A percentile compares a stretch with the other conserved stretches of the same genome.
Evolutionary conservation across 768 basidiomycete genomes (phyloP).

Genomic region (Lentinula raphanica): DNA sequence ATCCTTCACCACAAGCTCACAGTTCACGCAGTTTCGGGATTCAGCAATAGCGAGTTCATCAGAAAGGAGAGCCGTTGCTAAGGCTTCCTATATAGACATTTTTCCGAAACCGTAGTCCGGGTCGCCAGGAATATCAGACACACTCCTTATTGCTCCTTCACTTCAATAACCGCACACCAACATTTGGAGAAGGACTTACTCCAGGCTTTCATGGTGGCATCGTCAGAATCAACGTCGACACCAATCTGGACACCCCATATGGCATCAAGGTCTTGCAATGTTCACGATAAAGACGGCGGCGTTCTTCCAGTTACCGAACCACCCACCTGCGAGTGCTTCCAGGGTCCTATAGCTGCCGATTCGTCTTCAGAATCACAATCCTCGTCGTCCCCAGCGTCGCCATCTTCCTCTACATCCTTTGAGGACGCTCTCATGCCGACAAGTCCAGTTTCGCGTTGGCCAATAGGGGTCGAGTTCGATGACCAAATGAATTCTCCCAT

Average conservation of each 20-base stretch:
- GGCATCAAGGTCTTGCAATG: neutral
- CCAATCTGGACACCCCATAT: no score
- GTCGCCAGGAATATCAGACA: neutral
- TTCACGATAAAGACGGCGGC: neutral
- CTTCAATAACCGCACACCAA: neutral
- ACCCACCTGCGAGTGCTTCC: neutral
- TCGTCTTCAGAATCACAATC: neutral
- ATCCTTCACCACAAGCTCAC: no score
- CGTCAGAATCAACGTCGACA: neutral
- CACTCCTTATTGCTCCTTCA: neutral
- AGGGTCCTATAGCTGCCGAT: neutral
- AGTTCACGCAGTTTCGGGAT: no score
- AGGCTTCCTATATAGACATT: neutral
- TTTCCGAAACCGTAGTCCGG: neutral
- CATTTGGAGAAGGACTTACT: neutral
- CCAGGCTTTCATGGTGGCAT: neutral
- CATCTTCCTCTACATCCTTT: neutral
- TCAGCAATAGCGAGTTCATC: neutral
- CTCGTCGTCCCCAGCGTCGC: neutral
- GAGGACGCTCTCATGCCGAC: neutral
- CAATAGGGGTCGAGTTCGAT: neutral
- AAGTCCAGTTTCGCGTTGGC: neutral
- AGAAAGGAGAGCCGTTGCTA: neutral
- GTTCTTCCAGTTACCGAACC: neutral
- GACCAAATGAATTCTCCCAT: neutral